Conservation (phyloP, 2,329 filamentous ascomycete species). For the Hypoxylon sp. region DNA sequence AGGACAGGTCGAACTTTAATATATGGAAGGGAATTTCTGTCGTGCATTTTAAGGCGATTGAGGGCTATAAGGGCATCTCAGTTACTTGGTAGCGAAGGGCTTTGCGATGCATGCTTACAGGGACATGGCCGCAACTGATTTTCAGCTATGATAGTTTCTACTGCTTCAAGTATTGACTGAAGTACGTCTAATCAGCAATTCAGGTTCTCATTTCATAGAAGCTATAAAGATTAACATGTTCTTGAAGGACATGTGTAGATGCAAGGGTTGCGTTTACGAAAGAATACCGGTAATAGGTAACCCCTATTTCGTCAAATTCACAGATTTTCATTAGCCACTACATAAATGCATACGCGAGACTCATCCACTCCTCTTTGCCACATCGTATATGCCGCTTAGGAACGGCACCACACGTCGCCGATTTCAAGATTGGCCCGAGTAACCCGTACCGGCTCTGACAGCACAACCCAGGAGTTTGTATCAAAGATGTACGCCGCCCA, state of each 20-base stretch:
- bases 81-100: background rate
- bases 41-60: background rate
- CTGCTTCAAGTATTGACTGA: no score
- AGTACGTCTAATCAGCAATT: no score
- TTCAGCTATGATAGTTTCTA: no score
- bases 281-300: background rate
- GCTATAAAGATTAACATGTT: no score
- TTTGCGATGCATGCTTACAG: background rate
- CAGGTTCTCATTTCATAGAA: no score
- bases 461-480: background rate
- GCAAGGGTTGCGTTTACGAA: background rate
- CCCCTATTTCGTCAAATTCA: background rate
- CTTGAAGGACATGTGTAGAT: no score
- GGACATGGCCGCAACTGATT: no score
- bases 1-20: background rate
- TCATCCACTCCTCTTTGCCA: no score
- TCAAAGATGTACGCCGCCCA: constrained; percentile 8
- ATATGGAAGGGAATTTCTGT: background rate
- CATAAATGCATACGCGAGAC: background rate
- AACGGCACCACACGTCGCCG: background rate
- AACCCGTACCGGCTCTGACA: background rate
- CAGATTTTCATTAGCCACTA: background rate
- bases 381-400: no score
- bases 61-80: background rate
- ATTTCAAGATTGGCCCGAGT: background rate